These are phyloP conservation scores for Xylaria sp. DNA, from an alignment of 2,329 filamentous ascomycete genomes.

Conservation along the genomic window DNA sequence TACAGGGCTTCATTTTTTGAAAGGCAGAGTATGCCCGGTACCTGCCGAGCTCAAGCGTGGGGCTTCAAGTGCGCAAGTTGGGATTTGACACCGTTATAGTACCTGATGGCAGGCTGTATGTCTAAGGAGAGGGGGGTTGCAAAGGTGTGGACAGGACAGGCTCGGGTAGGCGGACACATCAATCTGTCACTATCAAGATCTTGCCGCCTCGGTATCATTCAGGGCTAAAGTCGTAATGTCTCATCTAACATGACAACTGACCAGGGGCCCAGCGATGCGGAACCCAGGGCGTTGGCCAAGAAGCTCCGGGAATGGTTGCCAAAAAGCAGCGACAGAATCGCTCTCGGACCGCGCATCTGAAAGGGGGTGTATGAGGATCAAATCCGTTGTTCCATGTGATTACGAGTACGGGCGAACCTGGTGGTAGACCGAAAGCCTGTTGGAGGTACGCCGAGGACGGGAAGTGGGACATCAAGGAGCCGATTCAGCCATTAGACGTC, in stretches of 20 bases:
- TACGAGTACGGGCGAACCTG: conserved; percentile 10
- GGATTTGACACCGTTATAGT: conserved; percentile 16
- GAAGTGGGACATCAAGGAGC: conserved; percentile 18
- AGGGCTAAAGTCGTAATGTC: conserved; percentile 15
- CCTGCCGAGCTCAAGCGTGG: conserved; percentile 9
- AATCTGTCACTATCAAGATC: conserved; percentile 8
- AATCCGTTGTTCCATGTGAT: conserved; percentile 17
- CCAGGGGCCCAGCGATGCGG: conserved; percentile 17
- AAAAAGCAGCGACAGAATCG: conserved; percentile 31
- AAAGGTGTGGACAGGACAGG: neutral
- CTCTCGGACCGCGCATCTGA: conserved; percentile 14
- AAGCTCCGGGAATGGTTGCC: conserved; percentile 22
- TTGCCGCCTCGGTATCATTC: conserved; percentile 16
- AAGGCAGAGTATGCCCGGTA: conserved; percentile 5
- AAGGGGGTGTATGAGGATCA: conserved; percentile 18
- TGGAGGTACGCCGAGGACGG: conserved; percentile 19
- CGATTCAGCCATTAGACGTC: conserved; percentile 22
- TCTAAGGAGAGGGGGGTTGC: conserved; percentile 7
- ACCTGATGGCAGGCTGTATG: conserved; percentile 6
- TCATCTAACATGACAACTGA: conserved; percentile 15
- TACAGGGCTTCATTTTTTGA: conserved; percentile 3
- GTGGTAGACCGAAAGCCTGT: conserved; percentile 21
- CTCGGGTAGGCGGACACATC: conserved; percentile 6
- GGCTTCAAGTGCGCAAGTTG: conserved; percentile 9
- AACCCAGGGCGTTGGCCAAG: conserved; percentile 38